phyloP scores from a whole-genome alignment of 176 grass and related monocot species.

The Musa itinerans region DNA sequence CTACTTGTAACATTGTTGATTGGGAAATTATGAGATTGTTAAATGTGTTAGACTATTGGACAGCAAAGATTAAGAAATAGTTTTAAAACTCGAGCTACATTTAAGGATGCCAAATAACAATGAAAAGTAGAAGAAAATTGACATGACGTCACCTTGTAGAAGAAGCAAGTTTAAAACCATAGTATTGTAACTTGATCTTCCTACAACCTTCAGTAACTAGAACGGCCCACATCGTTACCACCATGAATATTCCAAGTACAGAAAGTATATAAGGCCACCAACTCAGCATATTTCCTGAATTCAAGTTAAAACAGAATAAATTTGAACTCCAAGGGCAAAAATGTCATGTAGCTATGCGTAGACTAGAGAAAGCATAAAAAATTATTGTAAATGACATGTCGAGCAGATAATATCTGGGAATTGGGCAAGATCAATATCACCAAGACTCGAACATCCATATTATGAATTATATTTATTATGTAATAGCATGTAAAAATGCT shows the following conservation, averaged over 20 bases:
- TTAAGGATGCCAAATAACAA: not conserved
- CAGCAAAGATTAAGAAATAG: not conserved
- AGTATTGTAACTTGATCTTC: slow-evolving; percentile 95
- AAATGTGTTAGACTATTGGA: not conserved
- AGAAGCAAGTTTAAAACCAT: slow-evolving; percentile 93
- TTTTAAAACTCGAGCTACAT: not conserved
- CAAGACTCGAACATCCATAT: not conserved
- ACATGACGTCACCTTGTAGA: slow-evolving; percentile 43
- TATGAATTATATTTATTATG: not conserved
- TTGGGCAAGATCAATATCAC: not conserved
- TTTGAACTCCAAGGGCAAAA: not conserved
- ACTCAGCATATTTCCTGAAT: slow-evolving; percentile 47
- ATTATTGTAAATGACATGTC: not conserved
- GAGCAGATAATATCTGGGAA: not conserved
- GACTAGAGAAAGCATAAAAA: not conserved
- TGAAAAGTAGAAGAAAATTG: slow-evolving; percentile 13
- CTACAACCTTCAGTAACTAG: slow-evolving; percentile 89
- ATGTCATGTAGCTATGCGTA: not conserved
- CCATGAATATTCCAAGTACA: slow-evolving; percentile 62
- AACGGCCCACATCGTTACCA: slow-evolving; percentile 89
- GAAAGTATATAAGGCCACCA: slow-evolving; percentile 77
- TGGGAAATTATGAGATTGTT: not conserved
- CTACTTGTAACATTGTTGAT: not conserved
- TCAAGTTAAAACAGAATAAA: slow-evolving; percentile 7
- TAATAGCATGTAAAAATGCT: not conserved